Evolutionary conservation across 768 basidiomycete genomes (phyloP).

Genomic region (Cubamyces sp.): DNA sequence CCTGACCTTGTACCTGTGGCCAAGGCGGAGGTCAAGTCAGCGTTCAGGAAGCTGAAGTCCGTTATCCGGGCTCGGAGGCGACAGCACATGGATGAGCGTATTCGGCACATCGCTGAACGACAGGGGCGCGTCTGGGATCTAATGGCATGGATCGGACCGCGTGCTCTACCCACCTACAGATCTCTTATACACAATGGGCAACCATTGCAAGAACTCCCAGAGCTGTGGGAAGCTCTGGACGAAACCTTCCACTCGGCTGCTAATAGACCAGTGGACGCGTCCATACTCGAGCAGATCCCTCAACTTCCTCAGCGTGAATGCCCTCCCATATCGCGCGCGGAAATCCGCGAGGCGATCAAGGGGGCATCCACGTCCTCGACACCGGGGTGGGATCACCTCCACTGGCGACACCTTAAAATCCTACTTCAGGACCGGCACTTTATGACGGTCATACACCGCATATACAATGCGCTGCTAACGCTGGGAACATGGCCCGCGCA

Average conservation of each 20-base stretch:
- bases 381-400: conserved; percentile 21
- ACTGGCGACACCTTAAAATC: conserved; percentile 20
- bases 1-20: background rate
- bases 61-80: background rate
- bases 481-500: conserved; percentile 16
- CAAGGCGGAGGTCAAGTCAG: background rate
- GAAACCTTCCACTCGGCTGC: conserved; percentile 14
- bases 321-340: conserved; percentile 1
- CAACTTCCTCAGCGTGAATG: background rate
- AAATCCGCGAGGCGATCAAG: conserved; percentile 17
- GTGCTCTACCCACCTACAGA: conserved; percentile 8
- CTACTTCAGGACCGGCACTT: background rate
- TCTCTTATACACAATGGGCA: conserved; percentile 1
- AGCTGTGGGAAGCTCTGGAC: conserved; percentile 7
- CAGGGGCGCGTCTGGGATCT: conserved; percentile 9
- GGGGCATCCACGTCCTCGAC: conserved; percentile 20
- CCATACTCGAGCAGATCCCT: conserved; percentile 11
- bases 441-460: background rate
- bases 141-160: background rate
- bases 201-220: background rate
- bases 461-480: conserved; percentile 22
- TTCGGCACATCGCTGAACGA: background rate
- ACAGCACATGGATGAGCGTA: conserved; percentile 9
- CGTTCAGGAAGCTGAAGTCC: background rate
- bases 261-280: background rate